These are phyloP conservation scores for Eryngium alpinum DNA, from an alignment of 140 eudicot genomes.

Conservation along the genomic window DNA sequence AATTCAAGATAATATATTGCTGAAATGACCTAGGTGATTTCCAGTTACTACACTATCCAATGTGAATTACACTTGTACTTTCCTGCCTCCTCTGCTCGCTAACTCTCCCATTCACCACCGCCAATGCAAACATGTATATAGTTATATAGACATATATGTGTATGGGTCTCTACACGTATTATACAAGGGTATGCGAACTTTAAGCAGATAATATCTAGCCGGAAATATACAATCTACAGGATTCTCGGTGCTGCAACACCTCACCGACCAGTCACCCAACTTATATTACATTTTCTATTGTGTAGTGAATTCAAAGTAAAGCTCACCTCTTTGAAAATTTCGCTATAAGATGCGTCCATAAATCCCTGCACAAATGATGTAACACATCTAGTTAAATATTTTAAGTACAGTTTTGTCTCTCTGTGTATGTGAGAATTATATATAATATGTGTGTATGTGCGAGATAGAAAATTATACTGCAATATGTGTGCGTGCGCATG, in stretches of 20 bases:
- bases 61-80: too few species aligned
- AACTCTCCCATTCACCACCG: too few species aligned
- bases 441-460: background rate
- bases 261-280: background rate
- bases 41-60: too few species aligned
- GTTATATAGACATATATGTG: background rate
- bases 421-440: background rate
- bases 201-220: background rate
- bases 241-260: background rate
- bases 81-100: too few species aligned
- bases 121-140: background rate
- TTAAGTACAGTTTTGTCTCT: background rate
- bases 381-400: constrained; percentile 4
- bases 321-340: constrained; percentile 87
- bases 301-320: background rate
- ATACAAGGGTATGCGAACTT: background rate
- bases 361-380: constrained; percentile 56
- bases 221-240: background rate
- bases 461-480: background rate
- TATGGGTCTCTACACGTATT: background rate
- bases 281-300: background rate
- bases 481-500: background rate
- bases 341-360: constrained; percentile 67
- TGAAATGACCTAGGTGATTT: too few species aligned
- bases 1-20: too few species aligned